A percentile compares a stretch with the other conserved stretches of the same genome.
Conservation (phyloP, 148 eudicot species). For the Chenopodium berlandieri region DNA sequence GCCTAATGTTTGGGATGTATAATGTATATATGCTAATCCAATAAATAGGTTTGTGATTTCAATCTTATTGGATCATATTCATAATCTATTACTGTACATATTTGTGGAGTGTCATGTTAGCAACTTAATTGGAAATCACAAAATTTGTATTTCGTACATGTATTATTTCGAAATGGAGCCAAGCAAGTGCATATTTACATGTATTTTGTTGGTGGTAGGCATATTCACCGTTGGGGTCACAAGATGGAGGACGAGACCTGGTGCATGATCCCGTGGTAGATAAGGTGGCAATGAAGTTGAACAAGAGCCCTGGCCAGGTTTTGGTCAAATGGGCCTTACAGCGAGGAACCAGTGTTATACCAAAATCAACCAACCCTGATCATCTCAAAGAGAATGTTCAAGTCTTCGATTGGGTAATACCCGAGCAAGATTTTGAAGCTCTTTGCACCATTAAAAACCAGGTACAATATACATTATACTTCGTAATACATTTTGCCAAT, state of each 20-base stretch:
- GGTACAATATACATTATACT: conserved; percentile 3
- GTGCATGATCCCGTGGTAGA: conserved; percentile 54
- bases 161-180: too few species aligned
- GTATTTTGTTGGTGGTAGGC: conserved; percentile 30
- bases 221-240: conserved; percentile 62
- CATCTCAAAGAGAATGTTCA: conserved; percentile 52
- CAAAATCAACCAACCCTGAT: conserved; percentile 54
- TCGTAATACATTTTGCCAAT: too few species aligned
- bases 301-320: conserved; percentile 61
- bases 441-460: conserved; percentile 42
- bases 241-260: conserved; percentile 42
- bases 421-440: conserved; percentile 46
- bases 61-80: too few species aligned
- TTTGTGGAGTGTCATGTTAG: too few species aligned
- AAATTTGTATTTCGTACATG: too few species aligned
- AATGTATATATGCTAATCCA: too few species aligned
- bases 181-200: too few species aligned
- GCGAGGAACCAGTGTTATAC: conserved; percentile 60
- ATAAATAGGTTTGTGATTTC: too few species aligned
- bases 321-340: conserved; percentile 62
- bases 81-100: too few species aligned
- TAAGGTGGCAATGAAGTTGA: conserved; percentile 45
- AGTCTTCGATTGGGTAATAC: conserved; percentile 54
- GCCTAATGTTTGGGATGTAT: too few species aligned
- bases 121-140: too few species aligned